phyloP scores from a whole-genome alignment of 805 yeast species.

The Metschnikowia borealis region DNA sequence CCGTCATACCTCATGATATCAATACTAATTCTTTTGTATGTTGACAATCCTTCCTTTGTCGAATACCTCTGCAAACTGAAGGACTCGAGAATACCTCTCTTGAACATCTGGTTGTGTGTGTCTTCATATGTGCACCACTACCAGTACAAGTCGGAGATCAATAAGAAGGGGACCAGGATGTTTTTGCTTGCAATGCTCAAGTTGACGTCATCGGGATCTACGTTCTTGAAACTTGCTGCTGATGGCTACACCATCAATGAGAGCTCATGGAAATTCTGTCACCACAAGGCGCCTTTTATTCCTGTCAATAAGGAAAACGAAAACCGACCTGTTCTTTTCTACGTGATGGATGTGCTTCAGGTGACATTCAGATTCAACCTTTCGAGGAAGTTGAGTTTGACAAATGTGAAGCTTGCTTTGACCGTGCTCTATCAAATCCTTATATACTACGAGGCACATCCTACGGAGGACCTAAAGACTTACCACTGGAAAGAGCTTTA shows the following conservation, averaged over 20 bases:
- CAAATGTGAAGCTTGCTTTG: slow-evolving; percentile 26
- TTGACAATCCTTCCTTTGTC: slow-evolving; percentile 10
- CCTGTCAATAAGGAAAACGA: slow-evolving; percentile 17
- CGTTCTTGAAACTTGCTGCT: slow-evolving; percentile 2
- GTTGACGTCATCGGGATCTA: slow-evolving; percentile 17
- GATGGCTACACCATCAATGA: slow-evolving; percentile 25
- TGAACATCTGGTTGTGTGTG: slow-evolving; percentile 35
- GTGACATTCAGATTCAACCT: slow-evolving; percentile 32
- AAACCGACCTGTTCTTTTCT: slow-evolving; percentile 29
- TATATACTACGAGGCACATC: slow-evolving; percentile 17
- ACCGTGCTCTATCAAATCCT: slow-evolving; percentile 25
- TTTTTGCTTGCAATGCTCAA: slow-evolving; percentile 26
- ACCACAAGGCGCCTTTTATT: slow-evolving; percentile 34
- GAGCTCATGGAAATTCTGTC: slow-evolving; percentile 41
- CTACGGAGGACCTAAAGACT: slow-evolving; percentile 15
- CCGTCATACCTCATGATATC: slow-evolving; percentile 14
- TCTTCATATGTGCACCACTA: slow-evolving; percentile 37
- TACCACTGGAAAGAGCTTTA: slow-evolving; percentile 37
- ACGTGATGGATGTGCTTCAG: slow-evolving; percentile 14
- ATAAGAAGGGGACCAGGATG: slow-evolving; percentile 25
- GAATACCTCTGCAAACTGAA: slow-evolving; percentile 2
- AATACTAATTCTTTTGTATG: slow-evolving; percentile 8
- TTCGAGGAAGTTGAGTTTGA: slow-evolving; percentile 32
- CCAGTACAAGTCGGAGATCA: slow-evolving; percentile 28
- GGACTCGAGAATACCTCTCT: slow-evolving; percentile 2